phyloP scores from a whole-genome alignment of 2,329 filamentous ascomycete species.

The Podosphaera fusca region DNA sequence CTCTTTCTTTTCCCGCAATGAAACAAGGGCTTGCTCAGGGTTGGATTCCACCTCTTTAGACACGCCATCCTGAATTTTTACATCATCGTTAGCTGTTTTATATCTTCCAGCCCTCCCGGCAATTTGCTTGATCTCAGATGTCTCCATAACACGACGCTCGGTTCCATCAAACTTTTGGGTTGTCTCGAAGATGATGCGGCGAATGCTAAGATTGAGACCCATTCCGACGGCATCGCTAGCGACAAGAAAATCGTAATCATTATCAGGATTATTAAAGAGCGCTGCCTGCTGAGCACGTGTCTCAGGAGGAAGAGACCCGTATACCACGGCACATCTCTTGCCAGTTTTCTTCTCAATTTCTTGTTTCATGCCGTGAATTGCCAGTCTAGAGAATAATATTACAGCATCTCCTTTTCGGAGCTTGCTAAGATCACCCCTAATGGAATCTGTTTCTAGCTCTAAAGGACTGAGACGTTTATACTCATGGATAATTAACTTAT shows the following conservation, averaged over 20 bases:
- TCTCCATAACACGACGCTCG: slow-evolving; percentile 31
- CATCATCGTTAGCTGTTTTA: slow-evolving; percentile 41
- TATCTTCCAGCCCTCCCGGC: slow-evolving; percentile 79
- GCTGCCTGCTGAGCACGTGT: slow-evolving; percentile 77
- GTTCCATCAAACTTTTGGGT: slow-evolving; percentile 47
- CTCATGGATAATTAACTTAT: slow-evolving; percentile 56
- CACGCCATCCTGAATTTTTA: slow-evolving; percentile 7
- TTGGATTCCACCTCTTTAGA: neutral
- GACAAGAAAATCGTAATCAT: slow-evolving; percentile 84
- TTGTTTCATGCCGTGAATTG: slow-evolving; percentile 57
- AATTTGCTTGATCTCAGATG: slow-evolving; percentile 83
- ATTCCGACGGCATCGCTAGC: slow-evolving; percentile 94
- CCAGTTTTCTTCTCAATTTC: slow-evolving; percentile 57
- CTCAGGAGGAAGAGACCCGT: slow-evolving; percentile 77
- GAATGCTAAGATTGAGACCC: slow-evolving; percentile 84
- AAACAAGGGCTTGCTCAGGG: neutral
- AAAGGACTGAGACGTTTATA: slow-evolving; percentile 72
- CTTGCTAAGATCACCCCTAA: slow-evolving; percentile 38
- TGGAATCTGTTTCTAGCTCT: slow-evolving; percentile 35
- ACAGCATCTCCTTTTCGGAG: slow-evolving; percentile 79
- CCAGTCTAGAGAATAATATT: slow-evolving; percentile 64
- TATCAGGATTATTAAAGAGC: slow-evolving; percentile 85
- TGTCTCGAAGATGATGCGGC: slow-evolving; percentile 70
- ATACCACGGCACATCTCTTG: slow-evolving; percentile 72
- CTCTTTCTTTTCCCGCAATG: neutral